Conservation (phyloP, 495 filamentous ascomycete species). For the Aspergillus homomorphus region DNA sequence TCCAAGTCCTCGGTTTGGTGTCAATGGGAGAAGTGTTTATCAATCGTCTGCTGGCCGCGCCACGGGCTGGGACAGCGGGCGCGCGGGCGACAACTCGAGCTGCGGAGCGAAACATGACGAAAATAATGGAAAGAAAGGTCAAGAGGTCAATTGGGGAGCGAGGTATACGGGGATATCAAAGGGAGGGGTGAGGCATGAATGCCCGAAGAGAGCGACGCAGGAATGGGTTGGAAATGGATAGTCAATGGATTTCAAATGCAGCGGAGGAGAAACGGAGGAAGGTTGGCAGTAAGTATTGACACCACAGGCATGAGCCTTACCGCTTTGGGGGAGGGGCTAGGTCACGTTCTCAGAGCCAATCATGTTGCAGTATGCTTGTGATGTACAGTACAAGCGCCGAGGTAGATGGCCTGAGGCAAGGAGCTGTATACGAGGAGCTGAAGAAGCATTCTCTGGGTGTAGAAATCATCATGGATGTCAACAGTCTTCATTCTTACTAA, state of each 20-base stretch:
- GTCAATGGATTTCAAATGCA: constrained; percentile 3
- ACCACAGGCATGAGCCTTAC: neutral
- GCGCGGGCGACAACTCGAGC: constrained; percentile 54
- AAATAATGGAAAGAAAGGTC: constrained; percentile 6
- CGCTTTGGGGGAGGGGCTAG: neutral
- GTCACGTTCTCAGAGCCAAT: neutral
- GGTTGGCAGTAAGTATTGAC: neutral
- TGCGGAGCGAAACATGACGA: constrained; percentile 60
- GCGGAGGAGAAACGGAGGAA: neutral
- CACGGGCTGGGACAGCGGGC: constrained; percentile 38
- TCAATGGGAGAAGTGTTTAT: constrained; percentile 65
- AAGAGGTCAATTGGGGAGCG: constrained; percentile 4
- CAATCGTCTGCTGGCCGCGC: constrained; percentile 54
- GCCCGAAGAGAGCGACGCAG: constrained; percentile 11
- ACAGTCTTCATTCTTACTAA: no score
- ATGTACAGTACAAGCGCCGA: neutral
- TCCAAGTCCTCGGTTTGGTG: constrained; percentile 75
- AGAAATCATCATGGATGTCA: no score
- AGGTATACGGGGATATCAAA: constrained; percentile 16
- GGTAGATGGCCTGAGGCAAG: no score
- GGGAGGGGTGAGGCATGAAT: constrained; percentile 12
- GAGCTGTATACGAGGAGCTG: no score
- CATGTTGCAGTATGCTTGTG: neutral
- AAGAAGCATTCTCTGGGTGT: no score
- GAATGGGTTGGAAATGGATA: neutral